Evolutionary conservation across 805 yeast genomes (phyloP), one percentile per base, ranked within the genome.

Genomic region (Pichia eremophila): DNA sequence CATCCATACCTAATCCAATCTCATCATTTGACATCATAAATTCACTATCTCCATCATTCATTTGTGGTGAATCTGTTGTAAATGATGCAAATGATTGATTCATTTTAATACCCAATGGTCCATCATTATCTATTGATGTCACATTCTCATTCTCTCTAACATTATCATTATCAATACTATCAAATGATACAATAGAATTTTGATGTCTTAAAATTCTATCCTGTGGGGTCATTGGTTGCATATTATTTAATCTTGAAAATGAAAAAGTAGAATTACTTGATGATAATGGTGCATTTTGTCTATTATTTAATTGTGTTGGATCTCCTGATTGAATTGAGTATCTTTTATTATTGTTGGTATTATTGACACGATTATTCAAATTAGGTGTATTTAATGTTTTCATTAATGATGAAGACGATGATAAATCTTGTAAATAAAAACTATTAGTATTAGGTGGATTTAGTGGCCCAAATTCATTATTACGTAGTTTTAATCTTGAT

Each of bases 241-340:
- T 41, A 11, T 44, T 43, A 39, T 50, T 50, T 12, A 52, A 29
- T 36, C 48, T 49, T 18, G 41, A 31, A 14, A 46, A 43, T 10
- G 62, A 56, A 36, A 43, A 35, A 27, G 49, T 14, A 5, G 45
- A 43, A 17, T 17, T 36, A 32, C 36, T 45, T 17, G 45, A 41
- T 34, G 36, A 34, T 34, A 15, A 15, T 12, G n/a, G 36, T 17
- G 36, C 46, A 32, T 43, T 41, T 4, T 55, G 59, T n/a, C 63
- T 57, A 8, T 78, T 78, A 0, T 81, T 73, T 5, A 22, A 12
- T 66, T 59, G 7, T 22, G 78, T 70, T 0, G 78, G 68, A 53
- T 77, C 79, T 8, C 78, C 79, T 45, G 74, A 54, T 40, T 63
- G 65, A 41, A 73, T 69, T 18, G 49, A 39, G 29, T 31, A 52